phyloP scores from a whole-genome alignment of 2,329 filamentous ascomycete genomes.

The Alternaria arbusti region DNA sequence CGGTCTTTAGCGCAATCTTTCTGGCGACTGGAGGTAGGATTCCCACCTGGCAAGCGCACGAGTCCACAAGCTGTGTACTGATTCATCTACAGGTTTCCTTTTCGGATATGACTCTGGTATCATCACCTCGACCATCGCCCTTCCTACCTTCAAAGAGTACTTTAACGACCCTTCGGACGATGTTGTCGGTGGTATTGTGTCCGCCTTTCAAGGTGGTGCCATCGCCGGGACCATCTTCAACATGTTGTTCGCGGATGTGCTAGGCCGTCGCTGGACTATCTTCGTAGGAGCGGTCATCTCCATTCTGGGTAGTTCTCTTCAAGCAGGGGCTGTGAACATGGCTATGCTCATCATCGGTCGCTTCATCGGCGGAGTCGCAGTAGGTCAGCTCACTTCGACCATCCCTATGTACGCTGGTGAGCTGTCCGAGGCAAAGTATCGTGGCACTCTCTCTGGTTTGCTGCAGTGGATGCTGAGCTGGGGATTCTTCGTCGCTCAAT shows the following conservation, averaged over 20 bases:
- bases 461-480: constrained; percentile 55
- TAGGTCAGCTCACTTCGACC: constrained; percentile 45
- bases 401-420: constrained; percentile 31
- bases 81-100: constrained; percentile 18
- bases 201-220: constrained; percentile 46
- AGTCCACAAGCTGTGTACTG: background rate
- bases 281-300: constrained; percentile 53
- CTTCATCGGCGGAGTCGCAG: constrained; percentile 57
- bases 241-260: constrained; percentile 1
- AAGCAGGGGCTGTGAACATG: constrained; percentile 53
- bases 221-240: constrained; percentile 39
- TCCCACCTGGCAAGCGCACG: background rate
- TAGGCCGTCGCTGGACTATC: constrained; percentile 31
- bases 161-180: constrained; percentile 34
- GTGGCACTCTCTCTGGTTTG: constrained; percentile 65
- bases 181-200: constrained; percentile 44
- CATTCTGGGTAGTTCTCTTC: constrained; percentile 58
- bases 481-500: constrained; percentile 49
- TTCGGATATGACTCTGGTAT: constrained; percentile 45
- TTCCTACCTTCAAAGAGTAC: constrained; percentile 35
- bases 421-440: constrained; percentile 40
- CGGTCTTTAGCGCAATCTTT: constrained; percentile 26
- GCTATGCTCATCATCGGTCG: constrained; percentile 59
- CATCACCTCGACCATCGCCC: constrained; percentile 42
- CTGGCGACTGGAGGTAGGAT: constrained; percentile 21